Evolutionary conservation across 441 rosid species (phyloP), one percentile per base, ranked within the genome.

Genomic region (Dalechampia spathulata): DNA sequence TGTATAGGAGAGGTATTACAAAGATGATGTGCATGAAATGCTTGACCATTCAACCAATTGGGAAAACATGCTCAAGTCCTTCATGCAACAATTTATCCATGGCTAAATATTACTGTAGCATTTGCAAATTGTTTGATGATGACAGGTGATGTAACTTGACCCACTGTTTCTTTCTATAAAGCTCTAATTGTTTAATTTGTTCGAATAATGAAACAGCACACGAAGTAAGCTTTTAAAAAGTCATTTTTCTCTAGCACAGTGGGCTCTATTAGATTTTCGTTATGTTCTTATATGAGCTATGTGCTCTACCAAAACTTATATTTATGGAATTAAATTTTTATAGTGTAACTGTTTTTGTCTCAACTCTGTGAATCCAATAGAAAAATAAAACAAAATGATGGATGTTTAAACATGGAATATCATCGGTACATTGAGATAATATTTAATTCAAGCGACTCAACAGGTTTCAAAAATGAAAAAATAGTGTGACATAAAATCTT

Each of bases 11-110:
- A 79, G 60, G 72, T 6, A 68, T 86, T 19, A 69, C 75, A 23
- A 67, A 80, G 65, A 89, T 89, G 92, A 83, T 89, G 83, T 89
- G 97, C 82, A 83, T 89, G 95, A 76, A 81, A 49, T 89, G 96
- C 75, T 58, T 80, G 64, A 61, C 47, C 48, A 73, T 89, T 68
- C 95, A 85, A 72, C 85, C 85, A 50, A 61, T 80, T 52, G 78
- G 78, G 20, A 62, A 66, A 12, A 61, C 65, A 16, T 86, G 96
- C 80, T 68, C 74, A 26, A 75, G 72, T 38, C 36, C 30, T 48
- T 75, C 86, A 45, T 89, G 97, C 58, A 62, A 73, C 47, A 72
- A 62, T 39, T 75, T 71, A n/a, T 68, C 79, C 55, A 83, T 89
- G 92, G 92, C 74, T 62, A 78, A 70, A 66, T 86, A 83, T 58